phyloP scores from a whole-genome alignment of 2,329 filamentous ascomycete genomes.

The Nakataea oryzae region DNA sequence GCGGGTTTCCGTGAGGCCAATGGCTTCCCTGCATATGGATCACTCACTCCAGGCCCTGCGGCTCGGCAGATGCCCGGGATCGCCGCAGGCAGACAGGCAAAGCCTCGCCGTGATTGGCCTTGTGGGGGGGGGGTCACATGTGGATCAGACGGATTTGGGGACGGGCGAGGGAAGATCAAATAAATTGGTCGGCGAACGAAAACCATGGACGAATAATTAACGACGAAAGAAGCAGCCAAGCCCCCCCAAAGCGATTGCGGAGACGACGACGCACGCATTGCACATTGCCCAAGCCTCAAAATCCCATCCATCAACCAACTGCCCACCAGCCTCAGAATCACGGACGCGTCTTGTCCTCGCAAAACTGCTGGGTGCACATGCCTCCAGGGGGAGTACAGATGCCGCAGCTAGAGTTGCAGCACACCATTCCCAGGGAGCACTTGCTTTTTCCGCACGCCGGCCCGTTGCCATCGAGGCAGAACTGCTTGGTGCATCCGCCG shows the following conservation, averaged over 20 bases:
- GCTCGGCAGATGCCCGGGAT: background rate
- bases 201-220: too few relatives aligned
- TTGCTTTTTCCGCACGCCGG: background rate
- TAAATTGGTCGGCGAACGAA: too few relatives aligned
- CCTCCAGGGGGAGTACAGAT: slow-evolving; percentile 10
- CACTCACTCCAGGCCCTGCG: background rate
- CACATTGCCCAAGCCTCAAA: too few relatives aligned
- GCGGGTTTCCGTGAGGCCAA: background rate
- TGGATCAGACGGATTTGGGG: background rate
- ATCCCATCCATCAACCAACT: background rate
- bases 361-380: slow-evolving; percentile 11
- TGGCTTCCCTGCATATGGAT: background rate
- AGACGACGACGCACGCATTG: too few relatives aligned
- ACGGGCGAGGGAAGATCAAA: too few relatives aligned
- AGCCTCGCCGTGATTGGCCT: background rate
- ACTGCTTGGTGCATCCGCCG: slow-evolving; percentile 10
- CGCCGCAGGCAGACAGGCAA: background rate
- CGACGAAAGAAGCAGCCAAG: too few relatives aligned
- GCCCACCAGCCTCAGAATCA: background rate
- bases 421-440: background rate
- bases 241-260: too few relatives aligned
- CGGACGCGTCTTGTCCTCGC: background rate
- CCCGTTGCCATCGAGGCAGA: slow-evolving; percentile 4
- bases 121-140: background rate
- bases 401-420: slow-evolving; percentile 13